Conservation (phyloP, 2,329 filamentous ascomycete species). For the Fusarium citri region DNA sequence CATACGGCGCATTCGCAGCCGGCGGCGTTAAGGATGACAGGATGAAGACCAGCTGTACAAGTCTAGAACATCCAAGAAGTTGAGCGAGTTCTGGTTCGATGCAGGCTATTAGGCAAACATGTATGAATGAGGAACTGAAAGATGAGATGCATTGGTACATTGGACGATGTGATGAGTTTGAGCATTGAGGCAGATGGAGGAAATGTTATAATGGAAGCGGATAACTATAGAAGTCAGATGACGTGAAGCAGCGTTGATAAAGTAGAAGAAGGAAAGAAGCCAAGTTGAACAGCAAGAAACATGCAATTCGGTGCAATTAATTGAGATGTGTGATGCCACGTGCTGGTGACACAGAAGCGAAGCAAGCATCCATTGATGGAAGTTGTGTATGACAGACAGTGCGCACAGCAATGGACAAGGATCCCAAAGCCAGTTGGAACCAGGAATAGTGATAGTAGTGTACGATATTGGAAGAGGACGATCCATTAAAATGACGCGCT, state of each 20-base stretch:
- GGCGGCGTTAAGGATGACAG: conserved; percentile 34
- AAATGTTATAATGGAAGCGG: background rate
- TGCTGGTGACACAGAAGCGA: conserved; percentile 19
- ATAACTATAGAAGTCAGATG: conserved; percentile 2
- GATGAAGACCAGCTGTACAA: conserved; percentile 22
- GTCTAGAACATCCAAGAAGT: conserved; percentile 3
- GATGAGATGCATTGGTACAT: background rate
- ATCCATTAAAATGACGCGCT: conserved; percentile 22
- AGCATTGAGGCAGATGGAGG: background rate
- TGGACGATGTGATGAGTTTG: conserved; percentile 4
- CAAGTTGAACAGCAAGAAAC: conserved; percentile 1
- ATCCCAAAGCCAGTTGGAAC: conserved; percentile 11
- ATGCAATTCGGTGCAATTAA: background rate
- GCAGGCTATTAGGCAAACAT: conserved; percentile 5
- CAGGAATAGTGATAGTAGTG: background rate
- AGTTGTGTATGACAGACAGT: conserved; percentile 18
- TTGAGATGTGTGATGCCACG: conserved; percentile 6
- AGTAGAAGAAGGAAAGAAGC: background rate
- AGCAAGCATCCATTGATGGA: conserved; percentile 7
- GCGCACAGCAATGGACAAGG: background rate
- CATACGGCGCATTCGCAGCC: conserved; percentile 36
- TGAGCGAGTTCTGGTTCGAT: conserved; percentile 6
- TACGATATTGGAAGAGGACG: background rate
- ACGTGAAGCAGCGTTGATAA: background rate
- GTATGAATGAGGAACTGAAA: conserved; percentile 8